phyloP scores from a whole-genome alignment of 2,329 filamentous ascomycete species.

The Aureobasidium sp. region DNA sequence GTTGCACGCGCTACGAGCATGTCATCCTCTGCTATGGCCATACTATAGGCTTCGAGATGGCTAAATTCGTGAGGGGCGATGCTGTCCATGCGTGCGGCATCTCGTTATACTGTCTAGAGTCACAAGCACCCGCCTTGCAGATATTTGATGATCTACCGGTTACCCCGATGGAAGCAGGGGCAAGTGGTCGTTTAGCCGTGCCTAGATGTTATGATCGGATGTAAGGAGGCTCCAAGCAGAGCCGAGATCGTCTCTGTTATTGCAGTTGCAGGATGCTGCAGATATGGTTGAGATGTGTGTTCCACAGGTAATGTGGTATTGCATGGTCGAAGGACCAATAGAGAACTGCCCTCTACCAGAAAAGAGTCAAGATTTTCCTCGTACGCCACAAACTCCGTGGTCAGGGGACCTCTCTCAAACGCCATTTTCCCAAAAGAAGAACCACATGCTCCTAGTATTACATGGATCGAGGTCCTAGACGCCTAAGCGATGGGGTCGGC shows the following conservation, averaged over 20 bases:
- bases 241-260: background rate
- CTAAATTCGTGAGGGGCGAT: conserved; percentile 5
- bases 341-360: background rate
- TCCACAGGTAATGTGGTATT: background rate
- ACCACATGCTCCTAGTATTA: background rate
- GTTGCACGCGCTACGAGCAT: background rate
- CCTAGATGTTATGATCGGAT: background rate
- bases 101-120: background rate
- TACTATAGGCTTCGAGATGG: background rate
- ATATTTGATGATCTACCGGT: background rate
- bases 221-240: background rate
- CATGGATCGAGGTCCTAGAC: background rate
- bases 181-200: background rate
- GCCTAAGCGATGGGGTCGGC: conserved; percentile 27
- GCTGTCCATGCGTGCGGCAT: background rate
- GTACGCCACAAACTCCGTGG: background rate
- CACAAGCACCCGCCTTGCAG: background rate
- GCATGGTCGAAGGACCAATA: background rate
- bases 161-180: background rate
- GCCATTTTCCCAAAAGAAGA: background rate
- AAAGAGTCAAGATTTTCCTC: conserved; percentile 4
- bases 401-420: background rate
- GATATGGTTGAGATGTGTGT: background rate
- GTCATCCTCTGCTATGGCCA: background rate
- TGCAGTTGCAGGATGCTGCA: background rate